Base-by-base conservation (phyloP, 2,329 filamentous ascomycete genomes). In the Aureobasidium leucospermi region DNA sequence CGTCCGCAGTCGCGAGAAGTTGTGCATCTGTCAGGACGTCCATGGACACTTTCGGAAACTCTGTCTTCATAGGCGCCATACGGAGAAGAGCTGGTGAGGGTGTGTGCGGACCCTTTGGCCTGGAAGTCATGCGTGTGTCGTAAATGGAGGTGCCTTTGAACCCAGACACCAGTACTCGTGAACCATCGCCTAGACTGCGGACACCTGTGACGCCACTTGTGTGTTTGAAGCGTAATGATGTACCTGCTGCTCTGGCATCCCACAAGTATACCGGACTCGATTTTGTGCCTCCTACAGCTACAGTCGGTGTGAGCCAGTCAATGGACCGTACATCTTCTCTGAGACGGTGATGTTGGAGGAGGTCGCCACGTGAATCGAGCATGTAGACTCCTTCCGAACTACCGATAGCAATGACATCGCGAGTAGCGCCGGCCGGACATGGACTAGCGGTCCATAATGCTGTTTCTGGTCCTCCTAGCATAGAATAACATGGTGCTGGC, bases 261-360 rank as follows among this genome's bases (percentile, higher is more conserved):
- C 46, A 61, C 4, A 63, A 49, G 8, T 51, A 46, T 2, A 63
- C 51, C 1, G 34, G 32, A 1, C 49, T 16, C 10, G 29, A 16
- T 9, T 11, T 58, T 16, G 52, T 53, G 8, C 62, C 62, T 31
- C 55, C 39, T 3, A 62, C 45, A 23, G 51, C 62, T 28, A 60
- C 53, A 19, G 58, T 61, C 1, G 53, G 52, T n/a, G 46, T 42
- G 2, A 63, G 49, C 62, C 62, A 63, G 55, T 61, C 60, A 4
- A 58, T 43, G 6, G 51, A 53, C 4, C 53, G 45, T 3, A 62
- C 16, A 10, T 60, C 60, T 28, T 42, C 45, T n/a, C 15, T 10
- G 1, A 52, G 28, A 7, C 29, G 23, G 28, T 51, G 39, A 15
- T 38, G 45, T 38, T 61, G 52, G 4, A 58, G 16, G 1, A 28